Conservation (phyloP, 169 alveolate genomes). For the Eimeria necatrix region DNA sequence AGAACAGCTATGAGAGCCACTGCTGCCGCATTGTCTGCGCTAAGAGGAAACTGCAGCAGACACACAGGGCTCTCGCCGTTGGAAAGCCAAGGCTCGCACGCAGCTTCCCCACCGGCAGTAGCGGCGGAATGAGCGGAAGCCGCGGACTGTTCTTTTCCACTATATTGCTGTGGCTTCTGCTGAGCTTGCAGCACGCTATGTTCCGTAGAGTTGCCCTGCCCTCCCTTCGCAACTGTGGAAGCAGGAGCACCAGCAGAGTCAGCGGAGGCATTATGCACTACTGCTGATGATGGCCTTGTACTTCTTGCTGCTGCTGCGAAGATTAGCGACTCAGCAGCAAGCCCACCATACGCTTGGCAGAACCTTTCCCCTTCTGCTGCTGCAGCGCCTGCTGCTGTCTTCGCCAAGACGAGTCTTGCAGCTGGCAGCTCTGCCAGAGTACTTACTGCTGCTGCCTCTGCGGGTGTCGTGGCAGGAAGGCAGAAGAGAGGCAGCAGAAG, state of each 20-base stretch:
- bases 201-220: too few relatives aligned
- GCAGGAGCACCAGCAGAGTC: too few relatives aligned
- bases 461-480: neutral
- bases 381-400: neutral
- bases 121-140: neutral
- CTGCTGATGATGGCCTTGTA: too few relatives aligned
- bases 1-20: constrained; percentile 56
- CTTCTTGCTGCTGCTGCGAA: neutral
- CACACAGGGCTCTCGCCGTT: constrained; percentile 8
- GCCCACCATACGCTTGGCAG: neutral
- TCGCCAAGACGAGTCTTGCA: neutral
- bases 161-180: neutral
- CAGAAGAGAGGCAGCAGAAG: neutral
- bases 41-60: constrained; percentile 61
- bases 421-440: neutral
- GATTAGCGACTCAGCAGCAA: neutral
- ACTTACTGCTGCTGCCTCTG: neutral
- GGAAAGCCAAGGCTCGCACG: neutral
- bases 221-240: too few relatives aligned
- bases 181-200: neutral
- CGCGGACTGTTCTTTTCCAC: neutral
- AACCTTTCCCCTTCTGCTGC: neutral
- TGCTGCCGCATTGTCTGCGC: constrained; percentile 54
- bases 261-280: too few relatives aligned
- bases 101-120: neutral